Conservation (phyloP, 2,329 filamentous ascomycete species). For the Mycosphaerella sp. region DNA sequence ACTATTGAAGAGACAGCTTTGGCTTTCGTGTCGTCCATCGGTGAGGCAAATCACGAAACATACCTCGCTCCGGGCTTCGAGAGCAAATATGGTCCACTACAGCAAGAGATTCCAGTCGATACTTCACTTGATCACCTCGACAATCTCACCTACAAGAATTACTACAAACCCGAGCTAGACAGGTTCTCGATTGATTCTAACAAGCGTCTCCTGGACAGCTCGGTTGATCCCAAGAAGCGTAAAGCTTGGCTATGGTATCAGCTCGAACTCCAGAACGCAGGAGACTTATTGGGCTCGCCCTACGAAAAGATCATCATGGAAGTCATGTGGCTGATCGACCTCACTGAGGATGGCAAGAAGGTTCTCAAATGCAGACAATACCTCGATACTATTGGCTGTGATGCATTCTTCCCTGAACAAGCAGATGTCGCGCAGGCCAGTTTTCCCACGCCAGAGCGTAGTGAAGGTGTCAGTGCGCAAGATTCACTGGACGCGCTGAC, state of each 20-base stretch:
- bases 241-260: constrained; percentile 10
- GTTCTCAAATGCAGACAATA: constrained; percentile 3
- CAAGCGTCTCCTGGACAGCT: constrained; percentile 6
- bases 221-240: constrained; percentile 3
- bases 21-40: constrained; percentile 2
- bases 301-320: constrained; percentile 9
- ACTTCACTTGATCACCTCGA: neutral
- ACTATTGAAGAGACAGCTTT: constrained; percentile 5
- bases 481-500: neutral
- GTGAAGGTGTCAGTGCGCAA: neutral
- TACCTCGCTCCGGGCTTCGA: constrained; percentile 1
- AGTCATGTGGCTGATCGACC: constrained; percentile 6
- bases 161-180: constrained; percentile 5
- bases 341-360: constrained; percentile 4
- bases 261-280: constrained; percentile 2
- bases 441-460: neutral
- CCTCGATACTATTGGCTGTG: constrained; percentile 5
- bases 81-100: constrained; percentile 2
- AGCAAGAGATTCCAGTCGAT: neutral
- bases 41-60: neutral
- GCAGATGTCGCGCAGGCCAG: constrained; percentile 1
- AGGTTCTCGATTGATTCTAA: neutral
- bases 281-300: neutral
- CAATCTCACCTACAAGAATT: constrained; percentile 1
- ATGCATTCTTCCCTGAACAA: constrained; percentile 3